Percentiles rank a stretch among this genome's conserved stretches.
These are phyloP conservation scores for Xylaria curta DNA, from an alignment of 495 filamentous ascomycete species.

Conservation along the genomic window DNA sequence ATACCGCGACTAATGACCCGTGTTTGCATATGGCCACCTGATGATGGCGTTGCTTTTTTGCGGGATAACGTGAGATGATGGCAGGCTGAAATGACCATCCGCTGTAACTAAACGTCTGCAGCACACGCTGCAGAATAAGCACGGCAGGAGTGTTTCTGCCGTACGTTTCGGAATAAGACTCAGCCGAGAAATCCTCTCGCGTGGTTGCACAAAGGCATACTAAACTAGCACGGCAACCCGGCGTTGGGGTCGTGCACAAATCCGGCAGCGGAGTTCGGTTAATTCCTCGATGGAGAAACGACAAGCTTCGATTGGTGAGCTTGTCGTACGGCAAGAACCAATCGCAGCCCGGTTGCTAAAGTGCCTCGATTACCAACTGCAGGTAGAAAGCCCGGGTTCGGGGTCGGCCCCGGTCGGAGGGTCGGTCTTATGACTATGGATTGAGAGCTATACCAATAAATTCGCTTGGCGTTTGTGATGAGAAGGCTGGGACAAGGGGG, in stretches of 20 bases:
- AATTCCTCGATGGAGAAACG: background rate
- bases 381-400: conserved; percentile 8
- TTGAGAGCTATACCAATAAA: background rate
- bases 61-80: background rate
- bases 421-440: conserved; percentile 8
- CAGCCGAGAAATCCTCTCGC: background rate
- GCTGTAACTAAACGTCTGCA: background rate
- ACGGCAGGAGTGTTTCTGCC: background rate
- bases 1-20: background rate
- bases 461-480: background rate
- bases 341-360: background rate
- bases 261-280: background rate
- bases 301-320: background rate
- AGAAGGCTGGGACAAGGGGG: background rate
- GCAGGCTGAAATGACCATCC: background rate
- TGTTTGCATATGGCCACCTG: background rate
- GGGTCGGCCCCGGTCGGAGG: conserved; percentile 4
- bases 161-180: background rate
- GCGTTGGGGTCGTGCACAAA: conserved; percentile 8
- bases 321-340: background rate
- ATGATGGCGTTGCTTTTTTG: background rate
- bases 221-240: background rate
- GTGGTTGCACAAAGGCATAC: background rate
- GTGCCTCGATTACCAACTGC: background rate
- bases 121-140: background rate